Base-by-base conservation (phyloP, 192 early-diverging fungal genomes). In the Podila clonocystis region DNA sequence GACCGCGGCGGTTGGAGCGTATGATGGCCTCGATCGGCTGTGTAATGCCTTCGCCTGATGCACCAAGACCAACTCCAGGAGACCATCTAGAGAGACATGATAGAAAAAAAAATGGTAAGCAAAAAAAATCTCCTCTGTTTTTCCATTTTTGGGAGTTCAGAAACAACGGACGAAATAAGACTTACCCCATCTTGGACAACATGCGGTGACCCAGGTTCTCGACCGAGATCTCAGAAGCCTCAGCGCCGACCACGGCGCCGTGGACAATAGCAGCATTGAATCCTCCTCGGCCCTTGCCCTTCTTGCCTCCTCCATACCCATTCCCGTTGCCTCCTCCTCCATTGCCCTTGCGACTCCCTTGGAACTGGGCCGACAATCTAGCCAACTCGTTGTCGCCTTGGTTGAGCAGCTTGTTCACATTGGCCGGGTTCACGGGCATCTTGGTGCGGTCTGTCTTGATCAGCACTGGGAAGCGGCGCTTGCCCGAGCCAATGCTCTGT, bases 121-220 rank as follows among this genome's bases (percentile, higher is more conserved):
- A 36, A 30, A 45, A 50, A 41, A 33, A 0, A 28, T 52, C 52
- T 2, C 0, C 52, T 55, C 22, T 26, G n/a, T 0, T 11, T 20
- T 22, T 55, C 24, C 52, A 24, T 22, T 1, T 45, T 4, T 45
- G 26, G 22, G 12, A 29, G n/a, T 26, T 7, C n/a, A 13, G 11
- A 28, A 34, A n/a, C 2, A 31, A 5, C 5, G 31, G 29, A 48
- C 34, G 22, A 38, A 59, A 12, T n/a, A 15, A 29, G 74, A n/a
- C 76, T 70, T 83, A 94, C 75, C 93, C 93, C 89, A 94, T 90
- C 49, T 84, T 82, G 36, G 83, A 74, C 13, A 94, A 70, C 93
- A 94, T 93, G 33, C 85, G 84, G 66, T 92, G 91, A 5, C 93
- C 93, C 34, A 90, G 57, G 63, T 94, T 94, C 9, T 82, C 72